Conservation (phyloP, 2,329 filamentous ascomycete genomes). For the Epichloe coenophiala region DNA sequence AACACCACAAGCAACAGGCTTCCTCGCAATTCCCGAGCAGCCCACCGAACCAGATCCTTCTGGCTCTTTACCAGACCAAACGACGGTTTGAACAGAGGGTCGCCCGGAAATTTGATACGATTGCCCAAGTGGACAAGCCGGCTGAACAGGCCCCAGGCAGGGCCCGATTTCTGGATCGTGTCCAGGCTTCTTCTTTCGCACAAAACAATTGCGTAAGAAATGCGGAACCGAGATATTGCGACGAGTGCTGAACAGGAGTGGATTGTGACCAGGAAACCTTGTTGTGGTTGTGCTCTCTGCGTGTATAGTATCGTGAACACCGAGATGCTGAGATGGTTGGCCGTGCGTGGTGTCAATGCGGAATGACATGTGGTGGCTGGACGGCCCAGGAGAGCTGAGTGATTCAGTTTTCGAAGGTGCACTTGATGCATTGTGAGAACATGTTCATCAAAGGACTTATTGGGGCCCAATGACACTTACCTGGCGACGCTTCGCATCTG, state of each 20-base stretch:
- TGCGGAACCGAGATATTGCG: slow-evolving; percentile 14
- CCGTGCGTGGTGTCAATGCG: slow-evolving; percentile 6
- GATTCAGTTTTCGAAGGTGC: background rate
- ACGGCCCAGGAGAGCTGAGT: slow-evolving; percentile 9
- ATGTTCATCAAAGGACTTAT: background rate
- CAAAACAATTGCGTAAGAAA: slow-evolving; percentile 11
- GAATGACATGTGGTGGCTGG: slow-evolving; percentile 8
- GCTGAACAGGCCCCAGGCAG: background rate
- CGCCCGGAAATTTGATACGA: slow-evolving; percentile 3
- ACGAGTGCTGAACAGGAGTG: slow-evolving; percentile 22
- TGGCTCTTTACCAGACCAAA: slow-evolving; percentile 16
- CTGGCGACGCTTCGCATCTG: slow-evolving; percentile 9
- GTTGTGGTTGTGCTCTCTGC: background rate
- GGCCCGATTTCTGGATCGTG: background rate
- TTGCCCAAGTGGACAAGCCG: background rate
- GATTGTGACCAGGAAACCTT: slow-evolving; percentile 12
- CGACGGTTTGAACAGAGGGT: slow-evolving; percentile 12
- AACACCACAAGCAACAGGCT: background rate
- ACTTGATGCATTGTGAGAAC: slow-evolving; percentile 3
- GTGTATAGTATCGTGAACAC: background rate
- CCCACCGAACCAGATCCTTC: background rate
- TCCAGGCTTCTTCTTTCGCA: background rate
- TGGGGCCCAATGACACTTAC: slow-evolving; percentile 6
- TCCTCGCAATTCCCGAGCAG: background rate
- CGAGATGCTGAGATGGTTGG: slow-evolving; percentile 7